Evolutionary conservation across 2,329 filamentous ascomycete genomes (phyloP).

Genomic region (Akanthomyces muscarius): DNA sequence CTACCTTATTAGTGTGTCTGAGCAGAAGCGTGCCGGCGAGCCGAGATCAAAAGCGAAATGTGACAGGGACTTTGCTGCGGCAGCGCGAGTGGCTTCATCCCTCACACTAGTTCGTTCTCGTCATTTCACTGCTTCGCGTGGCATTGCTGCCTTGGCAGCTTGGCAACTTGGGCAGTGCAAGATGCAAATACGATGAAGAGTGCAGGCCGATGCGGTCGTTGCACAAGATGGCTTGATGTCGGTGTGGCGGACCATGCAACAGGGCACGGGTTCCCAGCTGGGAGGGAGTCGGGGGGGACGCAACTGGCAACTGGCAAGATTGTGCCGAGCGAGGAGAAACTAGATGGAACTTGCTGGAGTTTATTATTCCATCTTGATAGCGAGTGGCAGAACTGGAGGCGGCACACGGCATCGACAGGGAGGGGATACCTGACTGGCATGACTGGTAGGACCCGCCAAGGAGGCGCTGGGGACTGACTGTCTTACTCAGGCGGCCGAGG

Average conservation of each 20-base stretch:
- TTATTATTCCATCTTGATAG: neutral
- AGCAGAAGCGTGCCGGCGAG: neutral
- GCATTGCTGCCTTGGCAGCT: neutral
- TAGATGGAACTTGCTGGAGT: neutral
- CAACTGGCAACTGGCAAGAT: neutral
- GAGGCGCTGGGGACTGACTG: neutral
- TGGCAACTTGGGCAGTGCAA: neutral
- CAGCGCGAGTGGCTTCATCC: too few species aligned
- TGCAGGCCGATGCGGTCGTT: neutral
- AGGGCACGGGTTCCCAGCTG: too few species aligned
- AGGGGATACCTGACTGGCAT: too few species aligned
- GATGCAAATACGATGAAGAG: too few species aligned
- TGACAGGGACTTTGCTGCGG: too few species aligned
- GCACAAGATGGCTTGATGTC: neutral
- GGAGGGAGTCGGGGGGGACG: too few species aligned
- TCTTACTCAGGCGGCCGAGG: slow-evolving; percentile 4
- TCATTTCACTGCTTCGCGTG: too few species aligned
- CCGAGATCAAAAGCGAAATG: neutral
- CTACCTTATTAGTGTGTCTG: neutral
- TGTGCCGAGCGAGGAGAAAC: neutral
- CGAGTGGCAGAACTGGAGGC: neutral
- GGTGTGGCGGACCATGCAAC: neutral
- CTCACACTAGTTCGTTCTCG: too few species aligned
- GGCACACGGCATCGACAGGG: neutral
- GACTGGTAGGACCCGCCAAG: neutral